These are phyloP conservation scores for Puccinia triticina DNA, from an alignment of 1,284 basidiomycete species.

Conservation along the genomic window DNA sequence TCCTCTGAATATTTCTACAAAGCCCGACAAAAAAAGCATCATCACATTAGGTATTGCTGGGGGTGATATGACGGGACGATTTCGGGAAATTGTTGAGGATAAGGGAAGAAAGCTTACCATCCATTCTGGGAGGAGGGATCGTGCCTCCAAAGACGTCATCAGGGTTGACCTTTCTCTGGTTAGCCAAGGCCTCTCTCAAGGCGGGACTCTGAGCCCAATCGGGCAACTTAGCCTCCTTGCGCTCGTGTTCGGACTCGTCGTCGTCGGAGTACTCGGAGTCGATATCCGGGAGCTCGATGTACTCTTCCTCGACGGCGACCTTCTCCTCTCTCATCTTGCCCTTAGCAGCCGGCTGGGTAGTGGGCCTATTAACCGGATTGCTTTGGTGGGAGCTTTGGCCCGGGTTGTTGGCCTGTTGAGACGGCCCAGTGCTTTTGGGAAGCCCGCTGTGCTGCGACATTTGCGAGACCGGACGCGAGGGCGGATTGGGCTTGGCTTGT, in stretches of 20 bases:
- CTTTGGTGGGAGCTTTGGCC: slow-evolving; percentile 22
- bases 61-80: no score
- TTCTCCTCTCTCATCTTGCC: slow-evolving; percentile 31
- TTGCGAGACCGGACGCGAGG: slow-evolving; percentile 26
- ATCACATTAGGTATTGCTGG: slow-evolving; percentile 64
- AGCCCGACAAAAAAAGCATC: slow-evolving; percentile 62
- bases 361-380: neutral
- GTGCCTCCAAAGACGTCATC: slow-evolving; percentile 82
- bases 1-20: slow-evolving; percentile 49
- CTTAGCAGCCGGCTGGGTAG: neutral
- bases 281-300: slow-evolving; percentile 87
- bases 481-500: slow-evolving; percentile 11
- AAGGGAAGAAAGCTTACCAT: slow-evolving; percentile 62
- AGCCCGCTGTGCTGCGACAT: slow-evolving; percentile 19
- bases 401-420: neutral
- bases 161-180: slow-evolving; percentile 81
- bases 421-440: neutral
- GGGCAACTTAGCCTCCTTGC: slow-evolving; percentile 71
- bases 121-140: slow-evolving; percentile 81
- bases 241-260: slow-evolving; percentile 77
- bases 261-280: slow-evolving; percentile 94
- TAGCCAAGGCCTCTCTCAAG: slow-evolving; percentile 73
- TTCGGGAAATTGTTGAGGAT: neutral
- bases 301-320: slow-evolving; percentile 70
- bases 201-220: slow-evolving; percentile 89